phyloP scores from a whole-genome alignment of 768 basidiomycete genomes.

The Crucibulum laeve region DNA sequence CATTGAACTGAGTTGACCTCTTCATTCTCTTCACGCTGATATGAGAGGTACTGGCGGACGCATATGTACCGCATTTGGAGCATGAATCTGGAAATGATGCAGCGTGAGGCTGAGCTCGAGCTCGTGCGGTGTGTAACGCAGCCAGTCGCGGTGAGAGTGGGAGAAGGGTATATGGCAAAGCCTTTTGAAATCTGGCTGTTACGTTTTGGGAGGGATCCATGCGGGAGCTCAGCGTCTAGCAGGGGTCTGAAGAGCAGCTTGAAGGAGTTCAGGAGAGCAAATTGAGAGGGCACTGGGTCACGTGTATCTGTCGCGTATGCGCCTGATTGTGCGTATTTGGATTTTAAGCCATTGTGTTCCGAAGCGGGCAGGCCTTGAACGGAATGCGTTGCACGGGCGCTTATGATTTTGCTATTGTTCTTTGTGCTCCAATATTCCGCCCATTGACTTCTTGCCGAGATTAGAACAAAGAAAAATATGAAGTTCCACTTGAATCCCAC shows the following conservation, averaged over 20 bases:
- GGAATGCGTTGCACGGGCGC: too few species aligned
- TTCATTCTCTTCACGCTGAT: background rate
- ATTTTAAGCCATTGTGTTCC: background rate
- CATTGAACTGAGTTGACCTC: background rate
- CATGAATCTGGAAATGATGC: constrained; percentile 29
- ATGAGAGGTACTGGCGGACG: constrained; percentile 28
- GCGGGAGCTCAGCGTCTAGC: background rate
- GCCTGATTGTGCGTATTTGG: background rate
- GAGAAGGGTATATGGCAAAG: constrained; percentile 45
- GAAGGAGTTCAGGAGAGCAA: too few species aligned
- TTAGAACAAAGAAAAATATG: background rate
- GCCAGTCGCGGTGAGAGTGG: constrained; percentile 53
- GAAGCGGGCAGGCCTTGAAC: constrained; percentile 9
- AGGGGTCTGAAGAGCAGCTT: too few species aligned
- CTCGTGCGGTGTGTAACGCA: constrained; percentile 52
- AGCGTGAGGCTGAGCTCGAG: constrained; percentile 20
- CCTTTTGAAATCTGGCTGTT: constrained; percentile 41
- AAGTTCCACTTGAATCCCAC: too few species aligned
- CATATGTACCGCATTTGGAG: constrained; percentile 47
- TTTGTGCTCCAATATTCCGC: too few species aligned
- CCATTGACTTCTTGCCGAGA: too few species aligned
- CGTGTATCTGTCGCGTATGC: constrained; percentile 10
- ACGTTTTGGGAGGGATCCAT: constrained; percentile 6
- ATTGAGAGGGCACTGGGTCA: background rate
- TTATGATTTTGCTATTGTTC: too few species aligned